These are phyloP conservation scores for Tagetes patula DNA, from an alignment of 129 eudicot species.

Conservation along the genomic window DNA sequence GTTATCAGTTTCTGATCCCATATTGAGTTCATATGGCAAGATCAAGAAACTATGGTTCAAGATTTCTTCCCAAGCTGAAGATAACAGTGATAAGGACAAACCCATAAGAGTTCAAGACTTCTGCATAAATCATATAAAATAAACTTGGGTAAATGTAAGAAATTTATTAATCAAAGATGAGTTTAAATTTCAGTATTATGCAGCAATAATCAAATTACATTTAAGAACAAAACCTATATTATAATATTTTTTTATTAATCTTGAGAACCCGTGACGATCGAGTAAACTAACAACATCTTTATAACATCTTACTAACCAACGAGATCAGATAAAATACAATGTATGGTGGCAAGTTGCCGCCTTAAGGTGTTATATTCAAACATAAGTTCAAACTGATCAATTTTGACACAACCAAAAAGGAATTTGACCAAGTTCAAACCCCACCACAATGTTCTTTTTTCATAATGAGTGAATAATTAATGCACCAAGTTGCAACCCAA, in stretches of 20 bases:
- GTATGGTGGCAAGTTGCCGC: too few species aligned
- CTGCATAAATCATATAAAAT: conserved; percentile 19
- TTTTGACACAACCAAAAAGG: neutral
- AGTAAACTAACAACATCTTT: too few species aligned
- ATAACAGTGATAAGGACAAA: conserved; percentile 52
- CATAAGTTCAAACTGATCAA: too few species aligned
- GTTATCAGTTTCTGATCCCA: conserved; percentile 30
- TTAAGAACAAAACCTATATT: neutral
- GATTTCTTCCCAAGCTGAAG: conserved; percentile 64
- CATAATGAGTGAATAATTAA: conserved; percentile 12
- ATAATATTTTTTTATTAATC: too few species aligned
- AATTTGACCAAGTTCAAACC: conserved; percentile 18
- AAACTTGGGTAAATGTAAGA: neutral
- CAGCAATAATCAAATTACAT: neutral
- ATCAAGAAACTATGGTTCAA: conserved; percentile 31
- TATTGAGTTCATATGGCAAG: conserved; percentile 29
- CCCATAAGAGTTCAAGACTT: conserved; percentile 39
- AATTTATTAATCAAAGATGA: neutral
- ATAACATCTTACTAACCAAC: too few species aligned
- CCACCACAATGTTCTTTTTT: conserved; percentile 9
- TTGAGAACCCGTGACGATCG: neutral
- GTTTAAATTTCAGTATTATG: neutral
- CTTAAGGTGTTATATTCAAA: too few species aligned
- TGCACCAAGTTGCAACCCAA: neutral
- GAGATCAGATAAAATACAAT: too few species aligned